Conservation (phyloP, 2,329 filamentous ascomycete genomes). For the Cercospora sp. region DNA sequence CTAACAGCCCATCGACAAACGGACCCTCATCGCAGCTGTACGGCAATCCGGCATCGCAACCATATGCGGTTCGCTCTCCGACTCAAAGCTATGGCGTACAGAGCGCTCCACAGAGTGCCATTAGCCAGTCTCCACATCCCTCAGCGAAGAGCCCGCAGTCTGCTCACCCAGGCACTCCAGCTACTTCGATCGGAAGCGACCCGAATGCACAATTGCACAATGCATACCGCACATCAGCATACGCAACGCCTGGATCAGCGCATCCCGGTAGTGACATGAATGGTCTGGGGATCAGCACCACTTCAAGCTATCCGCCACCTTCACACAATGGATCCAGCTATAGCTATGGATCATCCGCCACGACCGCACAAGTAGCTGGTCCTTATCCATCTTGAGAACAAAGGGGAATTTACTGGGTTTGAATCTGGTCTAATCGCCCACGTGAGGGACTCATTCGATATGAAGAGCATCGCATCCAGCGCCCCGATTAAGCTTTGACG, state of each 20-base stretch:
- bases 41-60: slow-evolving; percentile 29
- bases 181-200: slow-evolving; percentile 24
- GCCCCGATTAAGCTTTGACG: neutral
- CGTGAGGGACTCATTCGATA: neutral
- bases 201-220: slow-evolving; percentile 28
- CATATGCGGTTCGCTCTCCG: slow-evolving; percentile 37
- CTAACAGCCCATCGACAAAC: slow-evolving; percentile 33
- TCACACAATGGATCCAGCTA: slow-evolving; percentile 28
- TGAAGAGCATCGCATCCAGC: neutral
- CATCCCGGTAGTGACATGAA: slow-evolving; percentile 34
- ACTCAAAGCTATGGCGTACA: slow-evolving; percentile 34
- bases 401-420: neutral
- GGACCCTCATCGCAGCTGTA: slow-evolving; percentile 33
- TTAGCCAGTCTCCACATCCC: slow-evolving; percentile 35
- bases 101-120: slow-evolving; percentile 33
- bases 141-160: slow-evolving; percentile 35
- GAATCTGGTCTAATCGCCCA: neutral
- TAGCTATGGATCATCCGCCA: slow-evolving; percentile 28
- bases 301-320: slow-evolving; percentile 32
- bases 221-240: slow-evolving; percentile 28
- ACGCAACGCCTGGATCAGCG: slow-evolving; percentile 31
- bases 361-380: slow-evolving; percentile 22
- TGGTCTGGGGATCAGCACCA: slow-evolving; percentile 35
- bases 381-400: slow-evolving; percentile 22
- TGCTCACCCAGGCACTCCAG: slow-evolving; percentile 23